These are phyloP conservation scores for Talaromyces borbonicus DNA, from an alignment of 495 filamentous ascomycete genomes.

Conservation along the genomic window DNA sequence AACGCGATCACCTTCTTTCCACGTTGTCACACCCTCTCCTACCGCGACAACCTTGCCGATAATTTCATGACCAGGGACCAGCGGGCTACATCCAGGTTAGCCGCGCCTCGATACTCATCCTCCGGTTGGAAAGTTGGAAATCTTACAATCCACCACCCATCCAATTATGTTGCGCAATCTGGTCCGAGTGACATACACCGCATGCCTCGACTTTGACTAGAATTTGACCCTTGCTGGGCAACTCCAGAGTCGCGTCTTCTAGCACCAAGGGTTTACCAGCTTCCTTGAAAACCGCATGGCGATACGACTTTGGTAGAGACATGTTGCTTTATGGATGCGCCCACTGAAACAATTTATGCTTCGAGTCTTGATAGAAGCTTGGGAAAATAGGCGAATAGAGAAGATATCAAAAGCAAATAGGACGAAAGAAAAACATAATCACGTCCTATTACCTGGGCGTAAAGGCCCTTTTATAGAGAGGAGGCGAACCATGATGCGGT, in stretches of 20 bases:
- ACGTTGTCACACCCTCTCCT: conserved; percentile 30
- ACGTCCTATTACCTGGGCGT: too few relatives aligned
- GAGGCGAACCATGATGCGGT: too few relatives aligned
- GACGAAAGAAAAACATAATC: too few relatives aligned
- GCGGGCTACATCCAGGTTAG: conserved; percentile 31
- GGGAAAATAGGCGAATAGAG: background rate
- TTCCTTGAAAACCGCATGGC: conserved; percentile 34
- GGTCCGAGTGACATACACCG: conserved; percentile 44
- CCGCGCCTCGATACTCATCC: too few relatives aligned
- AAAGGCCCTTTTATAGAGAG: too few relatives aligned
- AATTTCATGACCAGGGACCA: conserved; percentile 46
- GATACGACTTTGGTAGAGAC: conserved; percentile 40
- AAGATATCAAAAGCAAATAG: background rate
- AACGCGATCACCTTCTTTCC: conserved; percentile 39
- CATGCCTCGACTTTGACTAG: conserved; percentile 45
- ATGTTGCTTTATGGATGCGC: too few relatives aligned
- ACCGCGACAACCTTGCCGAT: conserved; percentile 43
- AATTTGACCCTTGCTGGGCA: conserved; percentile 32
- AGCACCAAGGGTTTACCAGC: conserved; percentile 27
- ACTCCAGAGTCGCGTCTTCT: conserved; percentile 31
- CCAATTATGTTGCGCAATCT: conserved; percentile 21
- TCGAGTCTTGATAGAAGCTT: background rate
- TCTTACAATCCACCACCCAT: conserved; percentile 31
- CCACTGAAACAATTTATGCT: background rate
- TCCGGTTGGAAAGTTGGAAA: background rate